Evolutionary conservation across 768 basidiomycete species (phyloP), one percentile per base, ranked within the genome.

Genomic region (Boletus subparvulus): DNA sequence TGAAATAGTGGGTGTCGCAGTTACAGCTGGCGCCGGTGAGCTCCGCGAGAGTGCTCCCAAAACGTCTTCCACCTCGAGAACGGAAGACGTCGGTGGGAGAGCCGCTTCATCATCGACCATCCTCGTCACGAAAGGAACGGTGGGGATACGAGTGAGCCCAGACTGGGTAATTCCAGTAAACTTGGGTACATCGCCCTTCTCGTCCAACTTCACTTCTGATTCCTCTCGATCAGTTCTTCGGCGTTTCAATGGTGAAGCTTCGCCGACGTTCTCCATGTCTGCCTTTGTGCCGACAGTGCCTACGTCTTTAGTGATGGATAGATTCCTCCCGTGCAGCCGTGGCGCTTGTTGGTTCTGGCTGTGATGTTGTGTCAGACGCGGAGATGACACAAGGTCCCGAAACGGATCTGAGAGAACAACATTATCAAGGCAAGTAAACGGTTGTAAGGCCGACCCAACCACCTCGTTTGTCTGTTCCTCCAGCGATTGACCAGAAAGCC

Each of bases 351-450:
- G 53, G 3, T 35, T 53, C 37, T 59, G 56, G 24, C 14, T 55
- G 11, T n/a, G 49, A 3, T 16, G 12, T 43, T 47, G 46, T 2
- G 41, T 17, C 19, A 16, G 39, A 26, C 30, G 47, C 0, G 14
- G 44, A 19, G 51, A 32, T 35, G 42, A 14, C 11, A 0, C 28
- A 0, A n/a, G 14, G 21, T 47, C 51, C 14, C 55, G 48, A 14
- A 36, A 30, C 11, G 42, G 24, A 17, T 50, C 45, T 4, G 48
- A 26, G 26, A 48, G 47, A 8, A 59, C 32, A 4, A 59, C 17
- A 28, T 71, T 69, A 3, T 66, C 52, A 6, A 69, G 55, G 40
- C 43, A 48, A 33, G 48, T 19, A 47, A 71, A 62, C 4, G 60
- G 65, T 26, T 59, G 56, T 11, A 52, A 58, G 4, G 19, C 47